Percentiles rank a stretch among this genome's conserved stretches.
Evolutionary conservation across 2,329 filamentous ascomycete genomes (phyloP).

Genomic region (Monilinia fructicola): DNA sequence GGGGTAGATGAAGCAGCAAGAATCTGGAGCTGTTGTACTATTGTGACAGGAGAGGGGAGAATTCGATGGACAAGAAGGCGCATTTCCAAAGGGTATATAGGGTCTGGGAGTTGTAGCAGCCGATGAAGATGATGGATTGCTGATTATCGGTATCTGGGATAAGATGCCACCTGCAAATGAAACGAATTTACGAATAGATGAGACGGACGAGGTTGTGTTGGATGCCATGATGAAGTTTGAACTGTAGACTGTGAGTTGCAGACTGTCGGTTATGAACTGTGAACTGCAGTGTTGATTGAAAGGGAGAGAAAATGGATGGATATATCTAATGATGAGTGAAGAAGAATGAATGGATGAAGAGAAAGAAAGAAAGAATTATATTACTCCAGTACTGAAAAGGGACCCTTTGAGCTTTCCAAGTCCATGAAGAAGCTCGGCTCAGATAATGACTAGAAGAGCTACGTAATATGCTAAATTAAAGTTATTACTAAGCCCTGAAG

Average conservation of each 20-base stretch:
- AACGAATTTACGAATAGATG: conserved; percentile 34
- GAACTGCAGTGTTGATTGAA: too few species aligned
- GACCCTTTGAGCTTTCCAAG: too few species aligned
- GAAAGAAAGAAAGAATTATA: too few species aligned
- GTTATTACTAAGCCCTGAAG: too few species aligned
- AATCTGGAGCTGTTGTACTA: conserved; percentile 57
- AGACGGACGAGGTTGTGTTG: conserved; percentile 21
- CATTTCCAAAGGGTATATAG: conserved; percentile 27
- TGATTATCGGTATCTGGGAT: conserved; percentile 33
- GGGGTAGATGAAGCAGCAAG: conserved; percentile 74
- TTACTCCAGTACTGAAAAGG: too few species aligned
- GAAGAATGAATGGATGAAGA: too few species aligned
- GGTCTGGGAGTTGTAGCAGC: background rate
- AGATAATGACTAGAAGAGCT: too few species aligned
- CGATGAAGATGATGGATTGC: conserved; percentile 10
- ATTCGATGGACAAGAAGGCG: conserved; percentile 36
- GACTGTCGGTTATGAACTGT: too few species aligned
- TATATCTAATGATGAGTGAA: too few species aligned
- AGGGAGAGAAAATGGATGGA: too few species aligned
- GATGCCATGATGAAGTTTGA: conserved; percentile 5
- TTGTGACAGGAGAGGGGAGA: conserved; percentile 61
- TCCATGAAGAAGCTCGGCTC: too few species aligned
- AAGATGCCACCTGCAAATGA: conserved; percentile 32
- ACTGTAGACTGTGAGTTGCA: background rate
- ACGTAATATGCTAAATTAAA: too few species aligned